Conservation (phyloP, 495 filamentous ascomycete genomes). For the Trichoderma gamsii region DNA sequence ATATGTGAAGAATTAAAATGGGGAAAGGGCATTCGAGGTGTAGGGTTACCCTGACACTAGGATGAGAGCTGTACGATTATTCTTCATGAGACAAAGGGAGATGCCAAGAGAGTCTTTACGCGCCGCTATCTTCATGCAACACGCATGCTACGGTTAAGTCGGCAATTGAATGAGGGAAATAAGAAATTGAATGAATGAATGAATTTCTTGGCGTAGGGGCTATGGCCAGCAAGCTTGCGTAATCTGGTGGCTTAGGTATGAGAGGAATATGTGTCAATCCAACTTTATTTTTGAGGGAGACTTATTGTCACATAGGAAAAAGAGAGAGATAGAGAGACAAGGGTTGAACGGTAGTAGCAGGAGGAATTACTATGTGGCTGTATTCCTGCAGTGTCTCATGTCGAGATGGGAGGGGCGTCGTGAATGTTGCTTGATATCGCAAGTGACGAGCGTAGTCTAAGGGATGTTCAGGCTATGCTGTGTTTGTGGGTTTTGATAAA, state of each 20-base stretch:
- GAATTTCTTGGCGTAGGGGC: too few species aligned
- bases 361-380: background rate
- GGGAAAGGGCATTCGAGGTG: background rate
- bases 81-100: background rate
- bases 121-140: too few species aligned
- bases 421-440: background rate
- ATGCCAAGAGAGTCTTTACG: too few species aligned
- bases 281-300: background rate
- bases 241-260: too few species aligned
- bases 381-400: background rate
- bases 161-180: too few species aligned
- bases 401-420: background rate
- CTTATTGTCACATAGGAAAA: background rate
- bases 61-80: background rate
- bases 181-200: too few species aligned
- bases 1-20: background rate
- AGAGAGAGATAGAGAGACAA: background rate
- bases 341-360: background rate
- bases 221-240: too few species aligned
- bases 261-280: too few species aligned
- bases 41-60: background rate
- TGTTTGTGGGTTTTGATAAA: too few species aligned
- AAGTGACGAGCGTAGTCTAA: background rate
- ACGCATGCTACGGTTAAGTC: too few species aligned
- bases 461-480: too few species aligned